Evolutionary conservation across 2,329 filamentous ascomycete species (phyloP).

Genomic region (Aspergillus chevalieri): DNA sequence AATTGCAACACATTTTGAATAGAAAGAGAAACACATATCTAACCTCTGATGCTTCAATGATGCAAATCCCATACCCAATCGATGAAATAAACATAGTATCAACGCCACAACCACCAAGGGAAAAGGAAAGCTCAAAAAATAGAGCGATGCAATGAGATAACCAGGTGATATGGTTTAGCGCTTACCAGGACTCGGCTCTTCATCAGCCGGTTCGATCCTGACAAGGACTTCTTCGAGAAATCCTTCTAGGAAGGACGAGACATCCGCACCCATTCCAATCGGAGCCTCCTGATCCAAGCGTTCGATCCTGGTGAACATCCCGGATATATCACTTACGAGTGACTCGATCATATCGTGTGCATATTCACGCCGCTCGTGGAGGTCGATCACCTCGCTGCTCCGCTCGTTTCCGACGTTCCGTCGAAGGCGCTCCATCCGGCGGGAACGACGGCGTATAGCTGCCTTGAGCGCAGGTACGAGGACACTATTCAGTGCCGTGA

Average conservation of each 20-base stretch:
- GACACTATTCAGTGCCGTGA: conserved; percentile 83
- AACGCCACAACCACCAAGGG: background rate
- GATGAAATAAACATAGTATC: background rate
- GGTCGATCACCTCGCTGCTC: conserved; percentile 34
- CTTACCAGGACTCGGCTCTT: conserved; percentile 4
- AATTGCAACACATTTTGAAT: background rate
- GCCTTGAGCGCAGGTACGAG: conserved; percentile 90
- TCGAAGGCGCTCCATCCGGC: conserved; percentile 45
- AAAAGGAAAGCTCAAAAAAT: background rate
- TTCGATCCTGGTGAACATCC: conserved; percentile 85
- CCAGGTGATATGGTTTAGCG: background rate
- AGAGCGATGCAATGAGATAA: conserved; percentile 3
- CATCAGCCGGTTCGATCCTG: conserved; percentile 68
- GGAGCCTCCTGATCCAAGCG: conserved; percentile 77
- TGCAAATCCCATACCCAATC: conserved; percentile 1
- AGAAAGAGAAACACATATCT: background rate
- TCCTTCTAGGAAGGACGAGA: conserved; percentile 82
- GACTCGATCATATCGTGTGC: conserved; percentile 77
- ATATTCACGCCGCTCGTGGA: conserved; percentile 61
- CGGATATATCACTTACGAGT: conserved; percentile 74
- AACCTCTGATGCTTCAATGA: background rate
- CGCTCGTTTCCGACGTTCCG: conserved; percentile 50
- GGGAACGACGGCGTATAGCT: conserved; percentile 71
- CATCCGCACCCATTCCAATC: conserved; percentile 89
- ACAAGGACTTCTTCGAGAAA: conserved; percentile 91